Evolutionary conservation across 2,329 filamentous ascomycete genomes (phyloP), one percentile per base, ranked within the genome.

Genomic region (Cytospora leucostoma): DNA sequence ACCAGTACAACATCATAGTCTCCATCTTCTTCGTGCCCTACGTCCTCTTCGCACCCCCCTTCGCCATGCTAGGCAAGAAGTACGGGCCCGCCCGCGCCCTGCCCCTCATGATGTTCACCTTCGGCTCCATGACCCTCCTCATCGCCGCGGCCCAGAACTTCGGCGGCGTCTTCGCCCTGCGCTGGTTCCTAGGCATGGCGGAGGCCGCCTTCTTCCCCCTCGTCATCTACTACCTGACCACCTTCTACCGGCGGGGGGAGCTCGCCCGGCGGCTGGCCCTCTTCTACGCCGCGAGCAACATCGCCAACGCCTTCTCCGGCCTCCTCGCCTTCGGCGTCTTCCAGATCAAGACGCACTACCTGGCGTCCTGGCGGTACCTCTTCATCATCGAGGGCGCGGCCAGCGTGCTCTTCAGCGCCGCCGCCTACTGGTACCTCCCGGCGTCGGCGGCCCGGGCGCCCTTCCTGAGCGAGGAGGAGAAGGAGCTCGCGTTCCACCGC

Each of bases 21-120:
- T 83, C 81, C 58, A 86, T 91, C 63, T 92, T 92, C 77, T 92
- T 89, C 73, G 79, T 91, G 7, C 89, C 89, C 0, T 92, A 89
- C 71, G 88, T 91, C 40, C 71, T 92, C 3, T 89, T 87, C 60
- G 88, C 87, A 1, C 88, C 87, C 0, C 84, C 87, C 1, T 74
- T 91, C 17, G 76, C 77, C 58, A 88, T 92, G 76, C 71, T 89
- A 5, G 88, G 88, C 60, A 92, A 90, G 76, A 87, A 84, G 65
- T 89, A 82, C 70, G 87, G 88, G 0, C 85, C 88, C 0, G 80
- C 84, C 62, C 78, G 82, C 19, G 85, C 89, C 11, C 76, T 92
- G 10, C 87, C 88, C 0, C 57, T 73, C 51, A 59, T 90, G 74
- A 91, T 92, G 88, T 81, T 88, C 67, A 79, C 73, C 47, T 92